phyloP scores from a whole-genome alignment of 164 flowering plant species.

The Berberis thunbergii region DNA sequence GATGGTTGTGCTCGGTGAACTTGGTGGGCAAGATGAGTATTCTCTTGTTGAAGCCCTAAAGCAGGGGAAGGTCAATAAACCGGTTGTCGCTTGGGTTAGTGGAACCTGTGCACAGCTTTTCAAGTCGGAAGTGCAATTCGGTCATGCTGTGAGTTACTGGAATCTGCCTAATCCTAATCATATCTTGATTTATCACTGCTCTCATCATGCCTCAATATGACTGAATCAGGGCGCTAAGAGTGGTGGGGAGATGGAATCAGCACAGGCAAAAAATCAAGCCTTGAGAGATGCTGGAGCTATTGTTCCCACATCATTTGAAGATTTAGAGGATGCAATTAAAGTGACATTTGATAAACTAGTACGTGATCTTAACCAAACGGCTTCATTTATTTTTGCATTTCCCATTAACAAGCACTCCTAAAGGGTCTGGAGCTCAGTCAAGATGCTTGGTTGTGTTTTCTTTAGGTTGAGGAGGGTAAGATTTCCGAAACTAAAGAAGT shows the following conservation, averaged over 20 bases:
- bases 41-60: constrained; percentile 96
- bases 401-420: too few species aligned
- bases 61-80: constrained; percentile 85
- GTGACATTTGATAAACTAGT: constrained; percentile 93
- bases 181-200: neutral
- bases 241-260: constrained; percentile 99
- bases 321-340: constrained; percentile 72
- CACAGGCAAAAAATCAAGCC: constrained; percentile 97
- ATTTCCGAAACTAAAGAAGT: constrained; percentile 72
- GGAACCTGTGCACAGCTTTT: constrained; percentile 97
- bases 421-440: too few species aligned
- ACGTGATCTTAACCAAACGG: constrained; percentile 8
- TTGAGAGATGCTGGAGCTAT: constrained; percentile 88
- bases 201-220: neutral
- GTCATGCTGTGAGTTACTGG: constrained; percentile 81
- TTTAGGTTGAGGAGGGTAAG: constrained; percentile 73
- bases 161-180: neutral
- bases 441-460: constrained; percentile 3
- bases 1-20: constrained; percentile 98
- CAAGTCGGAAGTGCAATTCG: constrained; percentile 99
- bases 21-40: constrained; percentile 98
- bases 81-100: constrained; percentile 99
- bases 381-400: too few species aligned
- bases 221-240: constrained; percentile 83
- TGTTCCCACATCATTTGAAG: constrained; percentile 95